Evolutionary conservation across 1,284 basidiomycete genomes (phyloP), one percentile per base, ranked within the genome.

Genomic region (Entoloma clypeatum): DNA sequence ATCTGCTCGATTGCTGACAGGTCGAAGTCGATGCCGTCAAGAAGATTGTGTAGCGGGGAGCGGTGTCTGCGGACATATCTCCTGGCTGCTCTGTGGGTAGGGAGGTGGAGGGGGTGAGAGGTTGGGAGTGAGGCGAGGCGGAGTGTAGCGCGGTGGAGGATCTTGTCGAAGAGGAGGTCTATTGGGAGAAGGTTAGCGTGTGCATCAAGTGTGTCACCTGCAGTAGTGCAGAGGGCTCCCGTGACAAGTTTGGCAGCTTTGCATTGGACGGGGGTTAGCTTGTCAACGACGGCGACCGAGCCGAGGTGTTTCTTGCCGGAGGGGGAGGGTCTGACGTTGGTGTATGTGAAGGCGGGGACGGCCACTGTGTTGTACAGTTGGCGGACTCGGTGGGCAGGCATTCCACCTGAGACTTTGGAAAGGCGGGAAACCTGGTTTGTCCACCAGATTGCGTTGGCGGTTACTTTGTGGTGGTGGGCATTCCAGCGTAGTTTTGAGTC

Each of bases 101-200:
- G 39, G 2, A 36, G 10, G 18, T 41, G 8, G 0, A 68, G 54
- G 0, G 65, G 69, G 44, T 69, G 63, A 0, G 49, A 32, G 0
- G n/a, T 5, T 0, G 63, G 62, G 0, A 68, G 51, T 0, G 62
- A 58, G 14, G 56, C 53, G 0, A 70, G 45, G 0, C 63, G 42
- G 2, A 62, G 29, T 0, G 61, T 54, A 3, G 59, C 57, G 0
- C 52, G 39, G 9, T 57, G 45, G 10, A 54, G 52, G 1, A 45
- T 24, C 22, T 56, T 51, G 31, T 52, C 44, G 7, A 69, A 29
- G 0, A 52, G 31, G 0, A 58, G 34, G n/a, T n/a, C n/a, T n/a
- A n/a, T n/a, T 0, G 68, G 68, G 0, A 57, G 48, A 4, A 68
- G 29, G 36, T 59, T 44, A 0, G 62, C 58, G 19, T 65, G 64